phyloP scores from a whole-genome alignment of 106 monocot species.

The Agapanthus africanus region DNA sequence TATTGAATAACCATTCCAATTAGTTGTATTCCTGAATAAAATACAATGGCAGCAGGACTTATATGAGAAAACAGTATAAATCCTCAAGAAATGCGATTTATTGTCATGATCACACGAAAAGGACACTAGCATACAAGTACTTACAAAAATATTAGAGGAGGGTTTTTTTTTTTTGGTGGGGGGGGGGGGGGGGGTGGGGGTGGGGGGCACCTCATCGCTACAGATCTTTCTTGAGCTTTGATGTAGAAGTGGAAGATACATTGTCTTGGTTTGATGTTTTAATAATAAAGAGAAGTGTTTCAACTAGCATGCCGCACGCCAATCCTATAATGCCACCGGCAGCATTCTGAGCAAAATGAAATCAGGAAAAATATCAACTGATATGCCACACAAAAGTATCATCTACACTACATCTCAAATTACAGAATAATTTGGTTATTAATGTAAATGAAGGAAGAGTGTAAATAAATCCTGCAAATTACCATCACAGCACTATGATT shows the following conservation, averaged over 20 bases:
- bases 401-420: no score
- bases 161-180: no score
- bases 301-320: conserved; percentile 58
- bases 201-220: conserved; percentile 10
- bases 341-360: conserved; percentile 35
- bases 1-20: no score
- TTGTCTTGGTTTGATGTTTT: conserved; percentile 34
- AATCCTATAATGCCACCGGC: conserved; percentile 73
- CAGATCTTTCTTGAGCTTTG: conserved; percentile 39
- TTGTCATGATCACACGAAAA: no score
- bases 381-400: neutral
- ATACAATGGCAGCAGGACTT: no score
- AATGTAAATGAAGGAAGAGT: neutral
- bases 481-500: conserved; percentile 55
- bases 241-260: conserved; percentile 15
- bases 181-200: no score
- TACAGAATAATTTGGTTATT: neutral
- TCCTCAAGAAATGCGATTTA: no score
- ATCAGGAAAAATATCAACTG: neutral
- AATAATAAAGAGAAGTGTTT: conserved; percentile 67
- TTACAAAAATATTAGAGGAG: no score
- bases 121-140: no score
- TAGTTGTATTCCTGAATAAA: no score
- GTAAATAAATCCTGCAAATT: conserved; percentile 4
- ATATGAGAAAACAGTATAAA: no score